phyloP scores from a whole-genome alignment of 2,329 filamentous ascomycete genomes.

The Alternaria alternata region DNA sequence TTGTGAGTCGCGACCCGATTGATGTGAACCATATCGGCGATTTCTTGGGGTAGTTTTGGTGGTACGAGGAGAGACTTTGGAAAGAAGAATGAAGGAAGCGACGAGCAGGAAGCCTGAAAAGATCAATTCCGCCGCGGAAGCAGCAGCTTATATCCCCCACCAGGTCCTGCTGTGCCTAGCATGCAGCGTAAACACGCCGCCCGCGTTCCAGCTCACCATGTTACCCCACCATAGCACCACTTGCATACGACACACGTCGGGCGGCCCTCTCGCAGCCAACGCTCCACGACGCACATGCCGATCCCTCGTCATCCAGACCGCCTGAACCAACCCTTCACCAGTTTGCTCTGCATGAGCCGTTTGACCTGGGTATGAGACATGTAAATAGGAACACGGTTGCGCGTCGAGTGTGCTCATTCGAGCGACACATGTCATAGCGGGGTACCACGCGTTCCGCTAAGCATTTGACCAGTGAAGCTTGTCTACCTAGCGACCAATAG shows the following conservation, averaged over 20 bases:
- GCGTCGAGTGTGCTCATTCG: conserved; percentile 15
- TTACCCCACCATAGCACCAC: conserved; percentile 24
- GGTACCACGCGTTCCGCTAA: conserved; percentile 21
- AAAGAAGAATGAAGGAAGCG: conserved; percentile 2
- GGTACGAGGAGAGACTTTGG: neutral
- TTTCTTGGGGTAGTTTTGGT: neutral
- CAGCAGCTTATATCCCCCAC: conserved; percentile 21
- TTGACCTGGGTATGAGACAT: neutral
- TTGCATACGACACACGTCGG: conserved; percentile 11
- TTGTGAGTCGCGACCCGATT: conserved; percentile 54
- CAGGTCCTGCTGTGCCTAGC: neutral
- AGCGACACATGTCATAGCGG: conserved; percentile 17
- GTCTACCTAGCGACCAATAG: conserved; percentile 10
- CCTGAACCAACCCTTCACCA: neutral
- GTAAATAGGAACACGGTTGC: neutral
- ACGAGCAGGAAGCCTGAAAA: neutral
- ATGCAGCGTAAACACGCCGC: conserved; percentile 5
- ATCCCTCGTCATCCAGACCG: conserved; percentile 2
- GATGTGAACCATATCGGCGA: conserved; percentile 59
- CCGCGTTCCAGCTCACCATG: conserved; percentile 13
- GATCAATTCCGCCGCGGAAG: neutral
- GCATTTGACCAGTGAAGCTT: conserved; percentile 31
- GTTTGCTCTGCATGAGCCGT: conserved; percentile 1
- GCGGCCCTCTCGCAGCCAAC: conserved; percentile 10
- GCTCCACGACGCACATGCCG: conserved; percentile 8